phyloP scores from a whole-genome alignment of 176 grass and related monocot genomes.

The sorghum (Sorghum bicolor) region DNA sequence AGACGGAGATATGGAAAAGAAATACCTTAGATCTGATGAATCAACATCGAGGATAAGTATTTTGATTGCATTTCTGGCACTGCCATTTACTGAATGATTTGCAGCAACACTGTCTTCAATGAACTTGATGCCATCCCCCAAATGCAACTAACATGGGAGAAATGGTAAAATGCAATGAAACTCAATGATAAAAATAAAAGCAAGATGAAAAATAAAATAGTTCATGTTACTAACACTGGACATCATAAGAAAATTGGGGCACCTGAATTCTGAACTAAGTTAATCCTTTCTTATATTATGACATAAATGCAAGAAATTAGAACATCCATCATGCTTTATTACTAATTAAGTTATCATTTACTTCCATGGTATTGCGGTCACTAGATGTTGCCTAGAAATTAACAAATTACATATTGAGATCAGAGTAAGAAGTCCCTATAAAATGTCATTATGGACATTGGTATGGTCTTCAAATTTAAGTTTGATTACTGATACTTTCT shows the following conservation, averaged over 20 bases:
- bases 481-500: neutral
- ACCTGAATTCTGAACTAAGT: neutral
- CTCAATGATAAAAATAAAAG: neutral
- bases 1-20: neutral
- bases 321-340: neutral
- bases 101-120: conserved; percentile 42
- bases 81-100: conserved; percentile 38
- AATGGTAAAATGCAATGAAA: neutral
- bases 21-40: conserved; percentile 93
- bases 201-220: neutral
- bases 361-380: neutral
- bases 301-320: neutral
- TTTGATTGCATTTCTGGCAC: conserved; percentile 36
- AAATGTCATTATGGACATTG: neutral
- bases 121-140: conserved; percentile 78
- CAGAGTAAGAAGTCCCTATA: neutral
- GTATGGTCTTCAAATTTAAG: neutral
- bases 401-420: neutral
- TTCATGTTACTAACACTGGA: neutral
- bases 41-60: conserved; percentile 92
- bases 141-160: conserved; percentile 57
- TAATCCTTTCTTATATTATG: neutral
- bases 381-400: neutral
- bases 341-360: neutral
- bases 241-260: neutral